Base-by-base conservation (phyloP, 2,329 filamentous ascomycete species). In the Leptographium flavum region DNA sequence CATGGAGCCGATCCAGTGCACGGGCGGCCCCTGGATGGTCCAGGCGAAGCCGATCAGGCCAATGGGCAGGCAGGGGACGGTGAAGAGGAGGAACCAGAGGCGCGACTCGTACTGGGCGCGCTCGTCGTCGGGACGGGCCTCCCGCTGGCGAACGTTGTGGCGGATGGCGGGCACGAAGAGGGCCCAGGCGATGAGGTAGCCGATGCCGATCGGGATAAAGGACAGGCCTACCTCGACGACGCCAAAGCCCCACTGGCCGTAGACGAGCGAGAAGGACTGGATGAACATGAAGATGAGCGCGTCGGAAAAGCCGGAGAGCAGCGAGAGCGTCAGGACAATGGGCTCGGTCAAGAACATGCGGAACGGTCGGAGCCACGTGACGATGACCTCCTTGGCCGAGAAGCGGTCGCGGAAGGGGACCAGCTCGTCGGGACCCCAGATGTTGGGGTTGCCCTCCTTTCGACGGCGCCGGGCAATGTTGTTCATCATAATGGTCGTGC, bases 281-380 rank as follows among this genome's bases (percentile, higher is more conserved):
- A 86, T 76, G 58, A 82, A 83, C 68, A 83, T 83, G 65, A 86
- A 87, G 61, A 86, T 85, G 4, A 87, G 71, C 3, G 80, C 80
- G 48, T 86, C 82, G 10, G 73, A 77, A 65, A 86, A 86, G 28
- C 81, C 81, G 3, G 74, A 80, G 5, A 86, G 74, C 1, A 86
- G 69, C 1, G 81, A 85, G 5, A 86, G 66, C 32, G 72, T 74
- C 15, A 82, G 64, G 11, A 86, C 82, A 47, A 87, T 87, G 4
- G 83, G 81, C 62, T 87, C 83, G 1, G 75, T 81, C 30, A 82
- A 50, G 57, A 86, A 82, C 76, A 86, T 83, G 54, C 71, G 71
- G 61, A 84, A 86, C 0, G 82, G 81, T 0, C 81, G 75, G 27
- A 64, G 53, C 75, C 75, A 79, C 4, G 74, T 74, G 31, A 57